Conservation (phyloP, 495 filamentous ascomycete species). For the Penicillium ochrochloron region DNA sequence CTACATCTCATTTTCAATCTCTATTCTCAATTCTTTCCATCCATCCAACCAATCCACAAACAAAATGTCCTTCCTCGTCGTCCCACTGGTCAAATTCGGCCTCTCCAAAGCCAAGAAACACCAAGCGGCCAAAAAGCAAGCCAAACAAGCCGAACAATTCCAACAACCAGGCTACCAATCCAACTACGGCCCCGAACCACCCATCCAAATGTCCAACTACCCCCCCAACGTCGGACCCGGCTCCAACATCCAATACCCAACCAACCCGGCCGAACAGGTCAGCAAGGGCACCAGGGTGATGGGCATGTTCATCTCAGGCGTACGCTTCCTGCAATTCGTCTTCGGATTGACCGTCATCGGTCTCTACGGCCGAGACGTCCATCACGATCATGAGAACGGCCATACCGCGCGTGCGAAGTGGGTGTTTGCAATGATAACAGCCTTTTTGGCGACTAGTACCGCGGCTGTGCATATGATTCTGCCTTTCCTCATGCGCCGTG, state of each 20-base stretch:
- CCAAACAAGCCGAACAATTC: slow-evolving; percentile 33
- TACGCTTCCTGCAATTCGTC: slow-evolving; percentile 74
- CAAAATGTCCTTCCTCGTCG: slow-evolving; percentile 38
- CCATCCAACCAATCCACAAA: background rate
- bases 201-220: slow-evolving; percentile 30
- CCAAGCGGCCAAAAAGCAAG: slow-evolving; percentile 37
- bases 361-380: slow-evolving; percentile 76
- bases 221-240: slow-evolving; percentile 28
- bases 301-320: slow-evolving; percentile 37
- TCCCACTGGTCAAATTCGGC: slow-evolving; percentile 39
- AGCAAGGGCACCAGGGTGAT: slow-evolving; percentile 23
- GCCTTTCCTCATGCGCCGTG: slow-evolving; percentile 51
- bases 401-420: slow-evolving; percentile 66
- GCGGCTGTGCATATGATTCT: slow-evolving; percentile 61
- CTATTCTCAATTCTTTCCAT: slow-evolving; percentile 22
- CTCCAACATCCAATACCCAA: slow-evolving; percentile 24
- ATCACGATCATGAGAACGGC: slow-evolving; percentile 56
- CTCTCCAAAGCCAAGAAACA: slow-evolving; percentile 38
- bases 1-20: background rate
- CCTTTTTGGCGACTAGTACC: slow-evolving; percentile 62
- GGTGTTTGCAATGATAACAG: slow-evolving; percentile 75
- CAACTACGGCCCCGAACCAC: slow-evolving; percentile 16
- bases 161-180: slow-evolving; percentile 21
- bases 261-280: slow-evolving; percentile 3
- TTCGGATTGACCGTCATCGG: slow-evolving; percentile 76